A percentile compares a stretch with the other conserved stretches of the same genome.
phyloP scores from a whole-genome alignment of 495 filamentous ascomycete species.

The Penicillium desertorum region DNA sequence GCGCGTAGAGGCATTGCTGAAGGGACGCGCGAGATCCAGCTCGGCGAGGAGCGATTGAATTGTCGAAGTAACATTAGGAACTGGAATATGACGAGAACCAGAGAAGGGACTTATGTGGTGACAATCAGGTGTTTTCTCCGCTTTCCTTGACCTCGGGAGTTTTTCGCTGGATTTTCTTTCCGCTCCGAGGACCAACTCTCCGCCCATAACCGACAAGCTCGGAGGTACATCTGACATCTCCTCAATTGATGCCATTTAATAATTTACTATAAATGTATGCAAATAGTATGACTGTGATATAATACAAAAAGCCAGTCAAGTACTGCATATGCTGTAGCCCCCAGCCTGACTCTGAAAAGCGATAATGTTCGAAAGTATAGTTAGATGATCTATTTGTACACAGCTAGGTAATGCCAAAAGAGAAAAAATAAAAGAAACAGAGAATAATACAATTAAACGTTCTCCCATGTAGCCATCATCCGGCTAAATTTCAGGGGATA shows the following conservation, averaged over 20 bases:
- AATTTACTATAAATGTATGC: neutral
- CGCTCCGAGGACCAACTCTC: conserved; percentile 30
- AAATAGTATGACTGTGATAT: neutral
- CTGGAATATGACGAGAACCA: conserved; percentile 18
- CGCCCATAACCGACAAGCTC: conserved; percentile 18
- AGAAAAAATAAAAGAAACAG: conserved; percentile 20
- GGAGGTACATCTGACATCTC: neutral
- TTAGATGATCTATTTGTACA: conserved; percentile 40
- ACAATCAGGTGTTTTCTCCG: conserved; percentile 31
- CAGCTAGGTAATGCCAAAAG: conserved; percentile 28
- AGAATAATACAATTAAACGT: conserved; percentile 5
- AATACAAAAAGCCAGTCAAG: neutral
- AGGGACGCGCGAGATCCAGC: conserved; percentile 54
- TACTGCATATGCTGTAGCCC: neutral
- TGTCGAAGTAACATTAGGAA: conserved; percentile 56
- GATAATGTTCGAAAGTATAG: conserved; percentile 11
- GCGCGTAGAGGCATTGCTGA: conserved; percentile 83
- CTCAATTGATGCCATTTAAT: neutral
- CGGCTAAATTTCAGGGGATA: conserved; percentile 4
- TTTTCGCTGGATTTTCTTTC: conserved; percentile 32
- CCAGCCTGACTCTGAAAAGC: neutral
- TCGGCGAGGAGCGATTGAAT: conserved; percentile 46
- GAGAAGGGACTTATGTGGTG: conserved; percentile 18
- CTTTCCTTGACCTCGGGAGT: conserved; percentile 37
- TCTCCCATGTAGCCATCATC: conserved; percentile 1